These are phyloP conservation scores for Gossypium gossypioides DNA, from an alignment of 441 rosid genomes.

Conservation along the genomic window DNA sequence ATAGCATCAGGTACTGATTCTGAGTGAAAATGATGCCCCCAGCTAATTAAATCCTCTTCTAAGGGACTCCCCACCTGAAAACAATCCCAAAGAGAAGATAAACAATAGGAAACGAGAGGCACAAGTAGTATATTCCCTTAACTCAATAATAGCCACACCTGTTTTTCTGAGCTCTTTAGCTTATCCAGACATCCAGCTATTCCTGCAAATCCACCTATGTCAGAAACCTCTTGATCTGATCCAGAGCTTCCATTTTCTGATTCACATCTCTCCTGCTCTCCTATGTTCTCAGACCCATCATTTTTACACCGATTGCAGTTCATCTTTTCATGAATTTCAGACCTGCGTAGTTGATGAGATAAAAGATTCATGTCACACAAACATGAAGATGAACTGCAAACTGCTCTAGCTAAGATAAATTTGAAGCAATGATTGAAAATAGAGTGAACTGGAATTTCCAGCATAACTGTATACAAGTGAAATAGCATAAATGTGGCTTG, in stretches of 20 bases:
- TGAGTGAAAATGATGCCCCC: slow-evolving; percentile 85
- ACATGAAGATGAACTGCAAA: slow-evolving; percentile 4
- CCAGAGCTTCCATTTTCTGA: slow-evolving; percentile 16
- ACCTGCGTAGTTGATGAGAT: slow-evolving; percentile 34
- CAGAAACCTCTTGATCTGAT: slow-evolving; percentile 34
- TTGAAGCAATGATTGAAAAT: not conserved
- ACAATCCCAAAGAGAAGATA: not conserved
- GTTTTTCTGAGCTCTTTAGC: slow-evolving; percentile 73
- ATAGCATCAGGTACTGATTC: slow-evolving; percentile 70
- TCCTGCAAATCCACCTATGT: slow-evolving; percentile 83
- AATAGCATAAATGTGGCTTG: not conserved
- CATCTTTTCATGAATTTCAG: slow-evolving; percentile 92
- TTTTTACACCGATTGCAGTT: slow-evolving; percentile 60
- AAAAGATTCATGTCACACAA: slow-evolving; percentile 1
- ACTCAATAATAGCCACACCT: slow-evolving; percentile 34
- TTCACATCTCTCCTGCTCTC: slow-evolving; percentile 25
- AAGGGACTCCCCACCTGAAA: slow-evolving; percentile 76
- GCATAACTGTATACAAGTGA: not conserved
- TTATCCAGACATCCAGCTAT: slow-evolving; percentile 56
- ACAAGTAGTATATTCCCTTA: not conserved
- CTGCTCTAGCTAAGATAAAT: slow-evolving; percentile 1
- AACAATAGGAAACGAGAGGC: not conserved
- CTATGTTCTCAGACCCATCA: slow-evolving; percentile 21
- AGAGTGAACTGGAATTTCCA: not conserved
- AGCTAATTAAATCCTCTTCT: slow-evolving; percentile 81